Conservation (phyloP, 2,329 filamentous ascomycete genomes). For the Ophiostoma quercus region DNA sequence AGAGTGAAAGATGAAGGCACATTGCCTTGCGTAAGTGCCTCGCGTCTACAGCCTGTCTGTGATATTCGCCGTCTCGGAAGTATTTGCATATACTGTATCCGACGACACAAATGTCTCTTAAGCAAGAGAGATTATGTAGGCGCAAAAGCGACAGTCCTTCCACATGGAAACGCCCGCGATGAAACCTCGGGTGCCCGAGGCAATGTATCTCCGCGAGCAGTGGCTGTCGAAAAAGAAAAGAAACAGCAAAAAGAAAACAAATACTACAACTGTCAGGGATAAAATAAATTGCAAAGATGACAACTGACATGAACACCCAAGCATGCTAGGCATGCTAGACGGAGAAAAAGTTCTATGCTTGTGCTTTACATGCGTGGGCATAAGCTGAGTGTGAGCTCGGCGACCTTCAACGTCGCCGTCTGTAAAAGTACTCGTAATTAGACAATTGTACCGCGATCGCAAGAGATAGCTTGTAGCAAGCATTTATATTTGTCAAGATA, state of each 20-base stretch:
- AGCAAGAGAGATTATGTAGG: not conserved
- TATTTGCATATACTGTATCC: not conserved
- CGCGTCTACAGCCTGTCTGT: not conserved
- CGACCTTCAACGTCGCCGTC: not conserved
- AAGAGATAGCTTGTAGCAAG: not conserved
- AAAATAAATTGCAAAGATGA: not conserved
- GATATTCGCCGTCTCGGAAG: not conserved
- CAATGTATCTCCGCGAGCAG: not conserved
- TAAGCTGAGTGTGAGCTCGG: not conserved
- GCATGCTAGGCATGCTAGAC: not conserved
- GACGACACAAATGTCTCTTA: not conserved
- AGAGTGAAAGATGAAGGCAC: not conserved
- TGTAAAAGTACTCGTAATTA: not conserved
- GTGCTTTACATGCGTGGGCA: not conserved
- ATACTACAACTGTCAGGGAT: not conserved
- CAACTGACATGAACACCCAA: conserved; percentile 8
- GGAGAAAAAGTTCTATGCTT: not conserved
- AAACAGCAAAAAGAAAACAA: not conserved
- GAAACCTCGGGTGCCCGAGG: not conserved
- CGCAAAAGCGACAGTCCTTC: not conserved
- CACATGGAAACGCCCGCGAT: not conserved
- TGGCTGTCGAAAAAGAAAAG: not conserved
- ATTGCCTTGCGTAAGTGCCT: not conserved
- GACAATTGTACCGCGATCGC: not conserved
- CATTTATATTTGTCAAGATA: not conserved